Evolutionary conservation across 2,329 filamentous ascomycete genomes (phyloP).

Genomic region (Claviceps monticola): DNA sequence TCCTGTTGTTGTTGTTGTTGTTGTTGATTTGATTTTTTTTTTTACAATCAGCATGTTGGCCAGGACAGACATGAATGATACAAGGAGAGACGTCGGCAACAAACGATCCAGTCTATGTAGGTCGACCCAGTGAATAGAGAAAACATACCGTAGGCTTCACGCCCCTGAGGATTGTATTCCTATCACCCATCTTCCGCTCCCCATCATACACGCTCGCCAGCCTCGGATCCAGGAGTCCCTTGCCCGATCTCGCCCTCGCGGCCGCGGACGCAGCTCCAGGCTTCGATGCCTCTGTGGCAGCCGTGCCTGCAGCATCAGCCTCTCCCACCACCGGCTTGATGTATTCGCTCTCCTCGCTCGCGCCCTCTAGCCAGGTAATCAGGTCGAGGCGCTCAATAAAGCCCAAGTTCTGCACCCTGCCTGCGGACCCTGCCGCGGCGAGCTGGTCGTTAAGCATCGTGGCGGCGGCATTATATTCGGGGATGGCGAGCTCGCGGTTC

Average conservation of each 20-base stretch:
- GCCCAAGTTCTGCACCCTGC: conserved; percentile 70
- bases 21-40: not conserved
- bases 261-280: conserved; percentile 28
- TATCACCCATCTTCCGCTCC: conserved; percentile 82
- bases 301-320: conserved; percentile 27
- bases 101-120: too few relatives aligned
- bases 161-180: conserved; percentile 76
- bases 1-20: conserved; percentile 50
- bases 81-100: too few relatives aligned
- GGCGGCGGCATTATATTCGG: conserved; percentile 79
- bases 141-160: conserved; percentile 69
- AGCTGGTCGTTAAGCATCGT: conserved; percentile 71
- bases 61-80: too few relatives aligned
- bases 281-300: conserved; percentile 16
- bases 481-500: conserved; percentile 79
- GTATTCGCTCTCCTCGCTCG: conserved; percentile 80
- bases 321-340: conserved; percentile 72
- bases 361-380: conserved; percentile 85
- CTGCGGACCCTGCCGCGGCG: conserved; percentile 41
- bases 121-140: not conserved
- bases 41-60: not conserved
- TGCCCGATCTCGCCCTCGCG: conserved; percentile 37
- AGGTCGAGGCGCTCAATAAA: conserved; percentile 88
- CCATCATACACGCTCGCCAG: conserved; percentile 81
- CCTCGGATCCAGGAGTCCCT: conserved; percentile 63